Conservation (phyloP, 345 rosid genomes). For the Eucalyptus regnans region DNA sequence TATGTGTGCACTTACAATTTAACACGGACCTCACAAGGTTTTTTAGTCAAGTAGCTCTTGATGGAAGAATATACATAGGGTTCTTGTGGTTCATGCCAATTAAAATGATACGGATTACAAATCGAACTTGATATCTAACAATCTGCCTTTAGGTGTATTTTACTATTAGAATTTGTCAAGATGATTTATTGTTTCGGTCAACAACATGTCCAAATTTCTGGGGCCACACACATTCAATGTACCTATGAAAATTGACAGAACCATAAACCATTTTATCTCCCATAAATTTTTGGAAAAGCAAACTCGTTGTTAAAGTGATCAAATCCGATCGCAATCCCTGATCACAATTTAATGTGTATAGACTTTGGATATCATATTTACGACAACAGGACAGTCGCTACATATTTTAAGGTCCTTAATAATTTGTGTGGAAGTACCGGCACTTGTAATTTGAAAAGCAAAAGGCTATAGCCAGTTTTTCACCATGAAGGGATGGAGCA, state of each 20-base stretch:
- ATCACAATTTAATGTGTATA: neutral
- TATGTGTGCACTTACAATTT: neutral
- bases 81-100: neutral
- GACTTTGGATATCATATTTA: neutral
- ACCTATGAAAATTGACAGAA: too few species aligned
- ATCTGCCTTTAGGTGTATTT: neutral
- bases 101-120: neutral
- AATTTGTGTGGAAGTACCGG: neutral
- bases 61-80: neutral
- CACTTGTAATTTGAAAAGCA: neutral
- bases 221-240: too few species aligned
- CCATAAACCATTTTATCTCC: neutral
- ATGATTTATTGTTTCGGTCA: too few species aligned
- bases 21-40: neutral
- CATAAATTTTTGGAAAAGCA: neutral
- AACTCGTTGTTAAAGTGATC: neutral
- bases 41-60: neutral
- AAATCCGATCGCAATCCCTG: neutral
- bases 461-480: slow-evolving; percentile 10
- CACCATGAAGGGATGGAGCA: slow-evolving; percentile 1
- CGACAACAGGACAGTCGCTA: neutral
- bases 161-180: neutral
- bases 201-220: neutral
- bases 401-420: slow-evolving; percentile 2
- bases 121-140: neutral